Evolutionary conservation across 1,284 basidiomycete species (phyloP), one percentile per base, ranked within the genome.

Genomic region (Sporisorium exsertum): DNA sequence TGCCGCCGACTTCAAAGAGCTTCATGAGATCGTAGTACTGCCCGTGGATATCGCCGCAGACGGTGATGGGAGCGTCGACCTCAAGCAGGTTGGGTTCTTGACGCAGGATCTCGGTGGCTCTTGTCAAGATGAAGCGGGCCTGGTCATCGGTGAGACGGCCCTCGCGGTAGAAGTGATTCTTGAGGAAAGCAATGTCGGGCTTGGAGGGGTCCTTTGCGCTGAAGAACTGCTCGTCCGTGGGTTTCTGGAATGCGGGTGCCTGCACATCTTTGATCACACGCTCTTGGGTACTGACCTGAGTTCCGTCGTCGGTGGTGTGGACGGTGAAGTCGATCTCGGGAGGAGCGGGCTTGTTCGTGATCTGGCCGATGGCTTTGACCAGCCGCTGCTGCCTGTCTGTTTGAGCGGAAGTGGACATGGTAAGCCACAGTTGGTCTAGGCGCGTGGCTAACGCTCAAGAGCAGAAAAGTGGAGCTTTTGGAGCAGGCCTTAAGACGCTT

Each of bases 101-200:
- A 32, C 89, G 88, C 50, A 99, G 87, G 52, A 97, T 81, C 68
- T 91, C 90, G 5, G 92, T 94, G 50, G 86, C 84, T 53, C 91
- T 92, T 70, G 92, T 90, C 62, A 97, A 87, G 83, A 96, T 96
- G 88, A 91, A 95, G 62, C 94, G 85, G 18, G 94, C 94, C 87
- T 95, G 93, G 64, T 95, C 93, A 86, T 97, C 94, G 27, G 91
- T 94, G 80, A 97, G 84, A 46, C 86, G 72, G 0, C 96, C 96
- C 86, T 98, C 96, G 60, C 95, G 91, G 86, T 98, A 98, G 85
- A 99, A 97, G 87, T 99, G 96, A 83, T 98, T 98, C 89, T 99
- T 99, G 74, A 99, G 89, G 87, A 96, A 99, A 35, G 94, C 94
- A 81, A 98, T 90, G 87, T 98, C 83, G 15, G 83, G 83, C 58